phyloP scores from a whole-genome alignment of 1,284 basidiomycete genomes.

The Sporisorium sorghi region DNA sequence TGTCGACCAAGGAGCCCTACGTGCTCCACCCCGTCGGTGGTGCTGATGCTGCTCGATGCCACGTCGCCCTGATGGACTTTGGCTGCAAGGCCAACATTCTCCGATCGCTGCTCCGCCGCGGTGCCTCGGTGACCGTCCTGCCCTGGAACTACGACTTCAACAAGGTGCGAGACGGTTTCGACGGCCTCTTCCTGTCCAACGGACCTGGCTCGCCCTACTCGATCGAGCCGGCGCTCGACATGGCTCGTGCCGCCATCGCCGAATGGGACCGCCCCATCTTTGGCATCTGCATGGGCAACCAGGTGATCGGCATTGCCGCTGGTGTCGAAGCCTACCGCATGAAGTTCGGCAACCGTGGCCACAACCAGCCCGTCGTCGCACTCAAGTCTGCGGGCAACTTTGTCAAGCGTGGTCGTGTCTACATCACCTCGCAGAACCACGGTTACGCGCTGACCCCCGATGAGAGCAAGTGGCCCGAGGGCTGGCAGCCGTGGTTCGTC shows the following conservation, averaged over 20 bases:
- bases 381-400: conserved; percentile 84
- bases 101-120: conserved; percentile 88
- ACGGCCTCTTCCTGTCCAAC: conserved; percentile 96
- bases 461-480: conserved; percentile 65
- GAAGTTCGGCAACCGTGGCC: conserved; percentile 98
- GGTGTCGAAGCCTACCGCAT: conserved; percentile 96
- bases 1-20: conserved; percentile 87
- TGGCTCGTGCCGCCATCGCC: conserved; percentile 79
- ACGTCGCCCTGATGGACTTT: conserved; percentile 95
- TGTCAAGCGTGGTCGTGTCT: conserved; percentile 93
- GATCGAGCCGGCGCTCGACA: conserved; percentile 85
- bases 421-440: conserved; percentile 84
- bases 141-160: conserved; percentile 99
- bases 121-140: conserved; percentile 90
- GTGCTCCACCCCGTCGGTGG: conserved; percentile 87
- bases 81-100: conserved; percentile 97
- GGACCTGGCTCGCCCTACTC: conserved; percentile 94
- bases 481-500: conserved; percentile 68
- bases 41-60: conserved; percentile 72
- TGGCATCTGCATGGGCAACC: conserved; percentile 91
- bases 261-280: conserved; percentile 95
- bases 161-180: conserved; percentile 83
- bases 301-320: conserved; percentile 92
- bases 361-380: conserved; percentile 97
- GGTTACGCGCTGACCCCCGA: conserved; percentile 57